A percentile compares a stretch with the other conserved stretches of the same genome.
phyloP scores from a whole-genome alignment of 768 basidiomycete species.

The Pisolithus orientalis region DNA sequence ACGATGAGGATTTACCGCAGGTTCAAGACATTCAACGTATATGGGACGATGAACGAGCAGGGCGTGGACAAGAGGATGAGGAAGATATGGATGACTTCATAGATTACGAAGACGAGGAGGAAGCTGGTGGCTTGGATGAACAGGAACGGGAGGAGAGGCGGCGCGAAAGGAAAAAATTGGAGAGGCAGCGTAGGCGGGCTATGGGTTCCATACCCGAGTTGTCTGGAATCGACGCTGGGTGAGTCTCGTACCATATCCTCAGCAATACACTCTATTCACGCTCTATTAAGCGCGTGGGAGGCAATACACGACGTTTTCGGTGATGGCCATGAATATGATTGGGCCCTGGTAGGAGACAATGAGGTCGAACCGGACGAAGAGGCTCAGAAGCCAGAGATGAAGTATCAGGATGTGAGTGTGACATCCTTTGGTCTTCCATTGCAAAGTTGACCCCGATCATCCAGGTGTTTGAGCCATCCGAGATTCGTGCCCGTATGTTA shows the following conservation, averaged over 20 bases:
- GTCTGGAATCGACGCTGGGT: constrained; percentile 81
- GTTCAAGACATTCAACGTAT: constrained; percentile 55
- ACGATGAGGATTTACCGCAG: constrained; percentile 44
- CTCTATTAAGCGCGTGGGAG: constrained; percentile 71
- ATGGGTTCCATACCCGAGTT: constrained; percentile 62
- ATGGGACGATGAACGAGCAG: constrained; percentile 75
- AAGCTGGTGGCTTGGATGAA: constrained; percentile 73
- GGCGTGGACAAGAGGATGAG: constrained; percentile 42
- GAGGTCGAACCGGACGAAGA: constrained; percentile 44
- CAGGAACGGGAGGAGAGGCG: constrained; percentile 71
- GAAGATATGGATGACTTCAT: constrained; percentile 73
- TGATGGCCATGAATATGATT: constrained; percentile 93
- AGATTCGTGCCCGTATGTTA: constrained; percentile 82
- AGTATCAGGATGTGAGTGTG: constrained; percentile 69
- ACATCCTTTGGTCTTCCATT: constrained; percentile 2
- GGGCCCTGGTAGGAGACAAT: constrained; percentile 85
- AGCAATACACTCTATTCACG: constrained; percentile 1
- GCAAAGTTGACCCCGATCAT: constrained; percentile 5
- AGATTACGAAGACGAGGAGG: constrained; percentile 74
- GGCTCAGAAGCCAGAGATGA: constrained; percentile 62
- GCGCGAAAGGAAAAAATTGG: constrained; percentile 55
- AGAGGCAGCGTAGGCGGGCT: constrained; percentile 60
- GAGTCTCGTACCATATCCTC: constrained; percentile 26
- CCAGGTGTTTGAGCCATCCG: constrained; percentile 96
- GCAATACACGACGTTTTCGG: constrained; percentile 97